Base-by-base conservation (phyloP, 371 early-diverging fungal species). In the Lichtheimia corymbifera region DNA sequence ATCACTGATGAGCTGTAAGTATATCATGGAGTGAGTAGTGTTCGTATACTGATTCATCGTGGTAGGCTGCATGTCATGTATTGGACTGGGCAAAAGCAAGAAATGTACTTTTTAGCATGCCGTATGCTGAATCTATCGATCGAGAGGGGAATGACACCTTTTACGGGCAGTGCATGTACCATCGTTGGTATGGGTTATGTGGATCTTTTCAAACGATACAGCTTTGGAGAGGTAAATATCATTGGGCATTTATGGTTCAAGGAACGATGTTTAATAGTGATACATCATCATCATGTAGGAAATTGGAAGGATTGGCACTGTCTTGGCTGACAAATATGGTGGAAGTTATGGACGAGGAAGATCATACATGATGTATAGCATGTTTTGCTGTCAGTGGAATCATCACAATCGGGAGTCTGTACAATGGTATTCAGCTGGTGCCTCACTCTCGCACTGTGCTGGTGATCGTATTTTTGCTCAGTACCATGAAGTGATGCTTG, bases 381-480 rank as follows among this genome's bases (percentile, higher is more conserved):
- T 41, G 9, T 73, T 79, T 44, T 43, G 69, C 1, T 13, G 53
- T 12, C 53, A 59, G 42, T 79, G 80, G 80, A 79, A 73, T 30
- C 49, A 69, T 41, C 77, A 76, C 44, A 27, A 65, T 2, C 50
- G 54, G 25, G 77, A 79, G 15, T 50, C 59, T 2, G 42, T 71
- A 0, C 52, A 67, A 11, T 55, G 53, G 15, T 67, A 55, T 24
- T 44, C 57, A 3, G 20, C 66, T 0, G 60, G 55, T n/a, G 20
- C 65, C 12, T 52, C 58, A 0, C 59, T 64, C 0, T 67, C 64
- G 4, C 22, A 68, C 15, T 63, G 74, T 1, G 67, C 75, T 2
- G 80, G 80, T 25, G 80, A 79, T 52, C 72, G 77, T 40, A 79
- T 79, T 24, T 79, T 74, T 57, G 66, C 63, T 11, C 67, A 73